Evolutionary conservation across 768 basidiomycete species (phyloP), one percentile per base, ranked within the genome.

Genomic region (Boletus huronensis): DNA sequence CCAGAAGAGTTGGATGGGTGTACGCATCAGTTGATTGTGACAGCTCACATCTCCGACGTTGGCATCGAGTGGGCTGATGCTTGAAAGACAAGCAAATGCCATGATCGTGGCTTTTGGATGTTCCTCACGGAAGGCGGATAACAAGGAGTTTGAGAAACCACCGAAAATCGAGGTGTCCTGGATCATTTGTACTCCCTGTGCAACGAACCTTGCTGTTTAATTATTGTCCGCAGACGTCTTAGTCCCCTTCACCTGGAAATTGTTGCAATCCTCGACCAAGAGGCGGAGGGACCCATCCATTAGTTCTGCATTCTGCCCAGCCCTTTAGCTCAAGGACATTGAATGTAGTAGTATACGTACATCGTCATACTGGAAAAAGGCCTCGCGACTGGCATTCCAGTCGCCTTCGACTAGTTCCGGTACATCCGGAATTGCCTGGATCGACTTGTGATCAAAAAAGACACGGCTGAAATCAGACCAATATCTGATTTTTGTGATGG

Each of bases 181-280:
- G 38, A 81, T 77, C 45, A 88, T 65, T 72, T 92, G 88, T 14
- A 90, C 57, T 5, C 90, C 90, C 87, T 91, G 58, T 16, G 14
- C 14, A 11, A 55, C 26, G 3, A 36, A 42, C n/a, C 3, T 11
- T 23, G 44, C 2, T 34, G n/a, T 49, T 60, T 19, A 59, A 29
- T 36, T 28, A 0, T 44, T 41, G 38, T 36, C 34, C 16, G 16
- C 16, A 35, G 26, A 50, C 0, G 9, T 55, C 13, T 31, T 40
- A 29, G 41, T 19, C 6, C 25, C 3, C 43, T 48, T 50, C 58
- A 87, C 89, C 81, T 90, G 90, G 14, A 86, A 75, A 48, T 79
- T 79, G 64, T 90, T 80, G 63, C 87, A 88, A 59, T 90, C 88
- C 64, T 93, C 90, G 5, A 88, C 76, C 51, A 87, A 80, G 16